These are phyloP conservation scores for Solanum hybrid DNA, from an alignment of 305 asterid genomes.

Conservation along the genomic window DNA sequence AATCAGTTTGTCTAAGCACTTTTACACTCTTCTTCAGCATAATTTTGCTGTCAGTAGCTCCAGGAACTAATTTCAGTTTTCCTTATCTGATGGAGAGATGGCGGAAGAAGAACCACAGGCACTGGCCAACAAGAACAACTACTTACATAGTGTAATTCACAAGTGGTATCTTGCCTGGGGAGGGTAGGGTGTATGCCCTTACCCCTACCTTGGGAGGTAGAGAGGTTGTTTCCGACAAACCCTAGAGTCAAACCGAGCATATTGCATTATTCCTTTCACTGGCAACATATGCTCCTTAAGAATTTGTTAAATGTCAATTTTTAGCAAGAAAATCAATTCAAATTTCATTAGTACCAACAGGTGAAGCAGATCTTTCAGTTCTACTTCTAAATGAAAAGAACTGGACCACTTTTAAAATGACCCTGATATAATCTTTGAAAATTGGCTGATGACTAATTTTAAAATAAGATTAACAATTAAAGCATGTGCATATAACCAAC, in stretches of 20 bases:
- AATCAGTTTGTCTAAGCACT: not conserved
- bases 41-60: not conserved
- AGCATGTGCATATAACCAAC: slow-evolving; percentile 22
- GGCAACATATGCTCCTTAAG: not conserved
- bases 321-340: not conserved
- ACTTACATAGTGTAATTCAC: not conserved
- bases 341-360: not conserved
- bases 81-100: not conserved
- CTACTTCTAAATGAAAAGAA: not conserved
- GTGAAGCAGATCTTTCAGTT: not conserved
- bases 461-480: not conserved
- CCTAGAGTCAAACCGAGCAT: not conserved
- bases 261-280: not conserved
- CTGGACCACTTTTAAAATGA: not conserved
- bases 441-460: not conserved
- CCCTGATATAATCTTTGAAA: not conserved
- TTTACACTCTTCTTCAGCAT: not conserved
- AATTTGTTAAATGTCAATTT: not conserved
- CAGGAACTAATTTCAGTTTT: not conserved
- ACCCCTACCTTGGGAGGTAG: not conserved
- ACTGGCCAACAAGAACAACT: not conserved
- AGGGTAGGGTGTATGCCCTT: not conserved
- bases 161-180: not conserved
- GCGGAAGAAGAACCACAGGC: not conserved
- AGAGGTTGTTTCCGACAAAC: not conserved